A percentile compares a stretch with the other conserved stretches of the same genome.
Conservation (phyloP, 345 rosid genomes). For the Orychophragmus violaceus region DNA sequence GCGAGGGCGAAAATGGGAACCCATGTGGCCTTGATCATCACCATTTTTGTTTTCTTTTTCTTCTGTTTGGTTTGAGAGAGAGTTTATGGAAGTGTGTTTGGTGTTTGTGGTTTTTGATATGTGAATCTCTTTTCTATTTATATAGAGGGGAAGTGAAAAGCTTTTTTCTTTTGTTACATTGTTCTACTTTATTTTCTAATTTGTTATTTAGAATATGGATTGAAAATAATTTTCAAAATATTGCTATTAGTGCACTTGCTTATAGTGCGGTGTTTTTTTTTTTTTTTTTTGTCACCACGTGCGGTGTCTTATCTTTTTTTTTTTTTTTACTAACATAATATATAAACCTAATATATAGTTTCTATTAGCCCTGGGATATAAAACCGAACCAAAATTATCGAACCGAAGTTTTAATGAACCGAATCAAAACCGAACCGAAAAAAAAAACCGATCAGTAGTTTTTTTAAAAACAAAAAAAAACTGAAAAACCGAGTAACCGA, state of each 20-base stretch:
- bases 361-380: too few species aligned
- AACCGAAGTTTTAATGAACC: too few species aligned
- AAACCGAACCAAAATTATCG: too few species aligned
- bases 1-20: conserved; percentile 34
- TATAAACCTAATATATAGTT: not conserved
- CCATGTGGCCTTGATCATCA: conserved; percentile 42
- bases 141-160: conserved; percentile 34
- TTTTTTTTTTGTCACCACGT: not conserved
- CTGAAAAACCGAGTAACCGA: too few species aligned
- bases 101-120: conserved; percentile 11
- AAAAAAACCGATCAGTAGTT: too few species aligned
- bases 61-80: conserved; percentile 10
- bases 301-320: conserved; percentile 14
- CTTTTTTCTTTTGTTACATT: not conserved
- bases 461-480: too few species aligned
- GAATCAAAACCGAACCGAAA: too few species aligned
- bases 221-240: not conserved
- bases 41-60: not conserved
- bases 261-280: conserved; percentile 16
- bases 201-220: not conserved
- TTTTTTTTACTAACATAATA: not conserved
- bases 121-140: conserved; percentile 38
- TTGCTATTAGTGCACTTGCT: conserved; percentile 10
- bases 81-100: conserved; percentile 8
- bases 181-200: not conserved